phyloP scores from a whole-genome alignment of 495 filamentous ascomycete species.

The Darksidea phi region DNA sequence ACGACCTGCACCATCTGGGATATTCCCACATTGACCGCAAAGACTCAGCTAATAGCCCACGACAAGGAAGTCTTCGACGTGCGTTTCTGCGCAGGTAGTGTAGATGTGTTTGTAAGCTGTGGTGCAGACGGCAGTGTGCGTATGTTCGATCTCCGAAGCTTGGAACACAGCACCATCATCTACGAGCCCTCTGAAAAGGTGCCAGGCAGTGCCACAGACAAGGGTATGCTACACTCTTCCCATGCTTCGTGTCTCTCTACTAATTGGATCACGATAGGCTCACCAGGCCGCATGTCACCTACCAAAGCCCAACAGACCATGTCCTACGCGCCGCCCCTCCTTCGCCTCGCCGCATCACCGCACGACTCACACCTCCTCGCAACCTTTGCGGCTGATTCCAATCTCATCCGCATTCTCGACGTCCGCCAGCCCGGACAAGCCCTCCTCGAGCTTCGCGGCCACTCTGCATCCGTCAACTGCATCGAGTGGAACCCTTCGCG shows the following conservation, averaged over 20 bases:
- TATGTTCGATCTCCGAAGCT: constrained; percentile 96
- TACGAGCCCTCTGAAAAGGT: constrained; percentile 90
- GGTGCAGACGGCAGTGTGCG: constrained; percentile 96
- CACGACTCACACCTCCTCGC: constrained; percentile 95
- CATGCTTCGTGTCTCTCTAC: background rate
- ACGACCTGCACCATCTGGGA: constrained; percentile 99
- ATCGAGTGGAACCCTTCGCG: constrained; percentile 93
- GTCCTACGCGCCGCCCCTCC: constrained; percentile 76
- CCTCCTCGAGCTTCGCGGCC: constrained; percentile 90
- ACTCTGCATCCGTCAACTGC: constrained; percentile 79
- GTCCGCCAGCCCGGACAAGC: constrained; percentile 96
- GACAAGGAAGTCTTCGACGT: constrained; percentile 99
- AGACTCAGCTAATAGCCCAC: constrained; percentile 97
- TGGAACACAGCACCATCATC: constrained; percentile 98
- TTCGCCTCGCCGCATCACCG: constrained; percentile 88
- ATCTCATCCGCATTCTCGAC: constrained; percentile 90
- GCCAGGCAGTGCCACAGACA: constrained; percentile 53
- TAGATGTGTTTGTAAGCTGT: constrained; percentile 96
- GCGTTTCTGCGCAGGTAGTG: constrained; percentile 91
- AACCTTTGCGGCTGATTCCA: constrained; percentile 92
- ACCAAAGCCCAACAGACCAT: constrained; percentile 70
- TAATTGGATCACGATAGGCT: constrained; percentile 19
- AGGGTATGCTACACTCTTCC: constrained; percentile 56
- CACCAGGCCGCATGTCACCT: constrained; percentile 56
- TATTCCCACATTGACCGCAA: constrained; percentile 94